Base-by-base conservation (phyloP, 2,329 filamentous ascomycete species). In the Zalaria sp. region DNA sequence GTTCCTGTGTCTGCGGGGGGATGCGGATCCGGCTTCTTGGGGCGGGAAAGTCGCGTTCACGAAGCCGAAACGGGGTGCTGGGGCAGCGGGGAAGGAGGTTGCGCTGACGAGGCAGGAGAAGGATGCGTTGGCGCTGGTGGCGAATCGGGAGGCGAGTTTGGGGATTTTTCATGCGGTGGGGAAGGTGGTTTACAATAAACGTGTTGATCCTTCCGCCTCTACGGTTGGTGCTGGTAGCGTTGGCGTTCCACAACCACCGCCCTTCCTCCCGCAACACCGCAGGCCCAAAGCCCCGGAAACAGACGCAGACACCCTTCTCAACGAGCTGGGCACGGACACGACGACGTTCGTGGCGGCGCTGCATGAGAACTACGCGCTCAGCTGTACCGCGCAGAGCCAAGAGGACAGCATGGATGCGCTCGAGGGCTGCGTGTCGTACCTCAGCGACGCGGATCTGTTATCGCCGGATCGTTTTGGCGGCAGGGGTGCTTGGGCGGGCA, bases 131-230 rank as follows among this genome's bases (percentile, higher is more conserved):
- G 77, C 86, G 54, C 67, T 91, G 45, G 75, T 96, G 25, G 86
- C 83, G 1, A 85, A 88, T 54, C 76, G 91, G 43, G 91, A 96
- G 63, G 81, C 83, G 10, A 94, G 81, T 47, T 68, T 98, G 3
- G 91, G 89, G 1, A 86, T 98, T 39, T 98, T 98, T 55, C 91
- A 98, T 58, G 87, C 91, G 0, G 83, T 96, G 8, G 91, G 89
- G 3, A 95, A 91, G 57, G 84, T 98, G 2, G 80, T 96, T 1
- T 93, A 96, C 65, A 98, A 98, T 65, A 98, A 95, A 58, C 75
- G 91, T 37, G 73, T 82, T 25, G 77, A 81, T 27, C 57, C 60
- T 3, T 61, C 69, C 8, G 51, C 58, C 36, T 52, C 56, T 36
- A 18, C 18, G 18, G 18, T 18, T 18, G 18, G 18, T 18, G 18